Evolutionary conservation across 2,329 filamentous ascomycete species (phyloP), one percentile per base, ranked within the genome.

Genomic region (Corinectria fuckeliana): DNA sequence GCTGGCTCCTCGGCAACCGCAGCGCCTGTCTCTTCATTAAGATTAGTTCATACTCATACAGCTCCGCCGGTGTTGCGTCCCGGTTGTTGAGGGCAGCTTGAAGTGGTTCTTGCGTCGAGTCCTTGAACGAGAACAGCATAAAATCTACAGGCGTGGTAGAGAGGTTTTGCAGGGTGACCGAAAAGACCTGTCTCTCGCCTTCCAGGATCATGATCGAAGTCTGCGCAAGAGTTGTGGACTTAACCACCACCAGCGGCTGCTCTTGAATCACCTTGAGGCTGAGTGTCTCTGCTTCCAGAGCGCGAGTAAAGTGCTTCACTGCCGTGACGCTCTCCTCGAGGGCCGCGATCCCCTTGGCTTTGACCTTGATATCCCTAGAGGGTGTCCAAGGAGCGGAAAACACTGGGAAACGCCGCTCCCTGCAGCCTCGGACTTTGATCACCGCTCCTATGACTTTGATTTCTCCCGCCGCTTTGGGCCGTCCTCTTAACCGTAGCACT

Each of bases 161-260:
- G 8, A 87, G 80, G 65, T 99, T 99, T 65, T 90, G 85, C 13
- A 98, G 78, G 0, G 90, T 93, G 14, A 97, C 83, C 0, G 86
- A 89, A 71, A 98, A 96, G 1, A 81, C 80, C 67, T 88, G 89
- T 20, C 85, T 85, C 75, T 99, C 94, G 41, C 95, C 95, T 77
- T 98, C 94, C 5, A 99, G 81, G 10, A 99, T 84, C 93, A 97
- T 97, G 32, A 97, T 80, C 9, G 92, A 91, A 20, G 91, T 91
- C 70, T 97, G 93, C 0, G 90, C 86, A 1, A 97, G 82, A 11
- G 90, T 92, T 3, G 89, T 90, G 7, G 88, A 88, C 70, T 91
- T 89, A 18, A 97, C 83, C 3, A 88, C 79, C 3, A 98, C 79
- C 3, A 91, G 78, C 5, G 95, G 95, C 72, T 97, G 92, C 42